Percentiles rank a stretch among this genome's conserved stretches.
Conservation (phyloP, 345 rosid species). For the Pseudoturritis turrita region DNA sequence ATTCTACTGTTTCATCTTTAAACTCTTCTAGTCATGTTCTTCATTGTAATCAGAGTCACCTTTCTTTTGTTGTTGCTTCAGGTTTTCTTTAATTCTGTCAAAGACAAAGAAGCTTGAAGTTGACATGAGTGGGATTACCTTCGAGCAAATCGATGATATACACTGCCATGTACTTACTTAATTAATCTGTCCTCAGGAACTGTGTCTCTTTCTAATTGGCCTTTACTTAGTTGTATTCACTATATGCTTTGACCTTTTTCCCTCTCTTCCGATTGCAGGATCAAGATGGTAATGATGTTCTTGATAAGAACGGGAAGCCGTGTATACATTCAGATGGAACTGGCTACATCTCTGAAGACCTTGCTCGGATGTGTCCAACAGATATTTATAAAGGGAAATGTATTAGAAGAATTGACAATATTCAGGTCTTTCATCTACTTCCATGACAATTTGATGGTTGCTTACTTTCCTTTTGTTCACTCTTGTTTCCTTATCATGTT, state of each 20-base stretch:
- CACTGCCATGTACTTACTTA: constrained; percentile 47
- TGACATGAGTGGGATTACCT: constrained; percentile 33
- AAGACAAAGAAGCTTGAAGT: constrained; percentile 51
- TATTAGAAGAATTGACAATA: background rate
- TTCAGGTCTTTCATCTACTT: constrained; percentile 13
- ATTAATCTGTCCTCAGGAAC: too few species aligned
- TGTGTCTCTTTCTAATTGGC: background rate
- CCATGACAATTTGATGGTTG: background rate
- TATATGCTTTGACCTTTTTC: background rate
- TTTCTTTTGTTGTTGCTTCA: constrained; percentile 34
- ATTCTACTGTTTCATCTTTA: background rate
- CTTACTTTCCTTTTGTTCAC: background rate
- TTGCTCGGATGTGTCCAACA: constrained; percentile 62
- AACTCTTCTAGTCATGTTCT: background rate
- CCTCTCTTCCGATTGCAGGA: constrained; percentile 41
- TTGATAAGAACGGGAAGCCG: constrained; percentile 36
- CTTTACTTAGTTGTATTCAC: background rate
- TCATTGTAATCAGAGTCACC: background rate
- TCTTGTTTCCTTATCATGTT: background rate
- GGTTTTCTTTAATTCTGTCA: constrained; percentile 69
- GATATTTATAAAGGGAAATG: constrained; percentile 35
- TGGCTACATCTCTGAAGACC: constrained; percentile 75
- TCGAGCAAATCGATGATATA: constrained; percentile 35
- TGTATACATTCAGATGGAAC: constrained; percentile 78
- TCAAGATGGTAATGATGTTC: constrained; percentile 30